Evolutionary conservation across 345 rosid species (phyloP), one percentile per base, ranked within the genome.

Genomic region (Populus alba): DNA sequence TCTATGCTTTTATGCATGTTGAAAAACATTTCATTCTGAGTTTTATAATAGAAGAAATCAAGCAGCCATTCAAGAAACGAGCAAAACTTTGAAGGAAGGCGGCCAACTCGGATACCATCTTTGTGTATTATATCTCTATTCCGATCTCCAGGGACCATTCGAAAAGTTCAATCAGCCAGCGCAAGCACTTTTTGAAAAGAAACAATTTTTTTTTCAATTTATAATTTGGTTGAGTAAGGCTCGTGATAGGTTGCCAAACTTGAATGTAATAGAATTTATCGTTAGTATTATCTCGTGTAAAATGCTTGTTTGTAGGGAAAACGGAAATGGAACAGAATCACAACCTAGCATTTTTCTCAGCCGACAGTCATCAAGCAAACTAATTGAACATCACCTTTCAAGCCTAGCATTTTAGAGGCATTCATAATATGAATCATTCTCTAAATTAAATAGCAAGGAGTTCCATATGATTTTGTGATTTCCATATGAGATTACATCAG

Each of bases 41-140:
- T 7, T 31, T 4, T 45, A 22, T 17, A 31, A 3, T 45, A 11
- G 6, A 7, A 47, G 22, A 29, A 23, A 27, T 16, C 15, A 70
- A 80, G 83, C 41, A 66, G 67, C 57, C 73, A 80, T 77, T 8
- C 39, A 71, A 73, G 75, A 71, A 81, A 81, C 25, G 53, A 6
- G 27, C 79, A 70, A 75, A 67, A 35, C 86, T 74, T 83, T 80
- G 81, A 27, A 80, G 75, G 81, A 27, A 80, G 75, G 84, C 72
- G 25, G 77, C 70, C 63, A 27, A 43, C 53, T 7, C 37, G n/a
- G 13, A 33, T 15, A 7, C 29, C 39, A 11, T 81, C 15, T 69
- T 69, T 29, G 39, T 27, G 74, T 13, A 18, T 16, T 8, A 8
- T 71, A 8, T 71, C 33, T 70, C 33, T 70, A 10, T 23, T 23